Evolutionary conservation across 2,329 filamentous ascomycete genomes (phyloP).

Genomic region (Pseudogymnoascus sp.): DNA sequence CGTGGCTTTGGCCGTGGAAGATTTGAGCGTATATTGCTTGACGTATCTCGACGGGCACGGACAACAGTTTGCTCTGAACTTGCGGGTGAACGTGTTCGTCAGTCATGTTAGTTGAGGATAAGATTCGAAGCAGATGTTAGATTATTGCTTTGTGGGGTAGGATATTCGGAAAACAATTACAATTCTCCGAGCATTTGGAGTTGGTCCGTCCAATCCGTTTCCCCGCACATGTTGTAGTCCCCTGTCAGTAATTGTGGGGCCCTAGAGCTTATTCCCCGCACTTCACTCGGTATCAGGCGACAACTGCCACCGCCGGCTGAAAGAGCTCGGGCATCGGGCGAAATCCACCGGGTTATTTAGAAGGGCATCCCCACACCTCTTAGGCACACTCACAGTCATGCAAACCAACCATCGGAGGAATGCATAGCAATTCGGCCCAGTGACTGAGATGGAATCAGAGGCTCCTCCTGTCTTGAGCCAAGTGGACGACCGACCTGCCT

Average conservation of each 20-base stretch:
- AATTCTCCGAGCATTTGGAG: not conserved
- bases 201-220: not conserved
- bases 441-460: not conserved
- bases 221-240: not conserved
- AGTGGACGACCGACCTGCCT: constrained; percentile 12
- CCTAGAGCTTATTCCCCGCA: not conserved
- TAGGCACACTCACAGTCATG: not conserved
- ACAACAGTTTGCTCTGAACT: not conserved
- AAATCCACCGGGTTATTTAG: not conserved
- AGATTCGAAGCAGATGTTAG: not conserved
- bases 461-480: not conserved
- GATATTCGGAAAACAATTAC: not conserved
- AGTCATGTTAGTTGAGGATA: not conserved
- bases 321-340: constrained; percentile 4
- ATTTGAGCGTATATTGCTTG: not conserved
- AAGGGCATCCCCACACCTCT: not conserved
- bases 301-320: not conserved
- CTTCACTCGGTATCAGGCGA: constrained; percentile 2
- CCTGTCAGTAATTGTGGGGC: not conserved
- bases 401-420: not conserved
- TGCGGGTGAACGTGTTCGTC: not conserved
- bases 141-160: not conserved
- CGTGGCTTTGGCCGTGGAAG: not conserved
- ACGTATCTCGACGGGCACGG: not conserved
- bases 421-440: not conserved